Conservation (phyloP, 441 rosid species). For the Cnidoscolus chayamansa region DNA sequence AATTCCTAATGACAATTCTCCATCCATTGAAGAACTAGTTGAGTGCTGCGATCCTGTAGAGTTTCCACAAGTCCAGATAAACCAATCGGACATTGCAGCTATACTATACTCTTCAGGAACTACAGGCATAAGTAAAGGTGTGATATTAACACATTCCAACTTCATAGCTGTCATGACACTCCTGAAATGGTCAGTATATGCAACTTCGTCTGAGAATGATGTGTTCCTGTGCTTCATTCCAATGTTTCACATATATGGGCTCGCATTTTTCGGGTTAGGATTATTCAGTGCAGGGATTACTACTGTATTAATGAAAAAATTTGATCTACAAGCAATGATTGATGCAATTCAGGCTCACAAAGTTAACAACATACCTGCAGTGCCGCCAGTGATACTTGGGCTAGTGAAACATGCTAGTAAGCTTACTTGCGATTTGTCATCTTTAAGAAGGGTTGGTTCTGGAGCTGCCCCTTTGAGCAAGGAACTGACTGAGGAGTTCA, state of each 20-base stretch:
- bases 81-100: slow-evolving; percentile 54
- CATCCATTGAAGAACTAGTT: slow-evolving; percentile 47
- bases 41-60: slow-evolving; percentile 41
- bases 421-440: slow-evolving; percentile 31
- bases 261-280: slow-evolving; percentile 53
- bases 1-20: neutral
- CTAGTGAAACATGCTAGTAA: slow-evolving; percentile 41
- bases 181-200: slow-evolving; percentile 47
- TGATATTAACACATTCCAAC: slow-evolving; percentile 51
- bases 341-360: slow-evolving; percentile 36
- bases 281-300: slow-evolving; percentile 40
- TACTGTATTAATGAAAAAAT: slow-evolving; percentile 49
- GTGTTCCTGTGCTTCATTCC: slow-evolving; percentile 52
- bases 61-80: slow-evolving; percentile 24
- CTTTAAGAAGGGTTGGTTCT: slow-evolving; percentile 42
- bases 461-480: slow-evolving; percentile 71
- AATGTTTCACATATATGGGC: slow-evolving; percentile 61
- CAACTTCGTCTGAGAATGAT: slow-evolving; percentile 39
- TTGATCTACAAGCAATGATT: slow-evolving; percentile 48
- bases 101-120: slow-evolving; percentile 71
- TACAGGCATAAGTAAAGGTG: slow-evolving; percentile 64
- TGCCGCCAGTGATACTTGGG: slow-evolving; percentile 57
- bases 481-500: slow-evolving; percentile 43
- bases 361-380: slow-evolving; percentile 53
- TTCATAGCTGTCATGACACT: slow-evolving; percentile 43